Base-by-base conservation (phyloP, 805 yeast species). In the Lipomyces chichibuensis region DNA sequence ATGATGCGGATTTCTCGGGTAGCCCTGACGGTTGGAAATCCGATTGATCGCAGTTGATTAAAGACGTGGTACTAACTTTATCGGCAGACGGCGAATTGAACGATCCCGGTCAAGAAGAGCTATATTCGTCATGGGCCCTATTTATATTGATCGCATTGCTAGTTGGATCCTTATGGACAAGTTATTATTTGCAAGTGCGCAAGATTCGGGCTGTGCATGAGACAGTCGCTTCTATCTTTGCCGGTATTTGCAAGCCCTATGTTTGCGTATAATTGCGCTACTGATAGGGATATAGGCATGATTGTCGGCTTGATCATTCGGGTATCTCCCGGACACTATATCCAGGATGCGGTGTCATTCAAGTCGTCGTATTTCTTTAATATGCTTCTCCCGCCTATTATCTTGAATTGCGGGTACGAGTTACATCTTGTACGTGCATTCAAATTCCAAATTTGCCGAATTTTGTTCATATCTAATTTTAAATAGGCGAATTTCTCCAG, bases 151-250 rank as follows among this genome's bases (percentile, higher is more conserved):
- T 95, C 59, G 86, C 90, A 65, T 81, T 95, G 57, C 81, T 95
- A 57, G 89, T 94, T 66, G 85, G 93, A 8, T 97, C 99, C 0
- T 81, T 95, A 62, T 95, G 98, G 98, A 91, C 97, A 2, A 89
- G 96, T 37, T 95, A 94, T 79, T 94, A 90, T 76, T 82, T 95
- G 59, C 97, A 94, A 75, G 97, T 92, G 74, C 85, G 91, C 73
- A 84, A 95, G 71, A 94, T 95, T 74, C 93, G 91, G 78, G 96
- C 97, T 2, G 86, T 95, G n/a, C 99, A 95, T 78, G 99, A 95
- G 80, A 95, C 99, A 0, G 98, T 95, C 52, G 80, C 96, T 57
- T 92, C 98, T 1, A 95, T 95, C 66, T 92, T 95, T 76, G 92
- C 94, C 74, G 99, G 99, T 25, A 93, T 92, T 98, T 57, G 4